Percentiles rank a stretch among this genome's conserved stretches.
Evolutionary conservation across 345 rosid genomes (phyloP).

Genomic region (Eucalyptus curtisii): DNA sequence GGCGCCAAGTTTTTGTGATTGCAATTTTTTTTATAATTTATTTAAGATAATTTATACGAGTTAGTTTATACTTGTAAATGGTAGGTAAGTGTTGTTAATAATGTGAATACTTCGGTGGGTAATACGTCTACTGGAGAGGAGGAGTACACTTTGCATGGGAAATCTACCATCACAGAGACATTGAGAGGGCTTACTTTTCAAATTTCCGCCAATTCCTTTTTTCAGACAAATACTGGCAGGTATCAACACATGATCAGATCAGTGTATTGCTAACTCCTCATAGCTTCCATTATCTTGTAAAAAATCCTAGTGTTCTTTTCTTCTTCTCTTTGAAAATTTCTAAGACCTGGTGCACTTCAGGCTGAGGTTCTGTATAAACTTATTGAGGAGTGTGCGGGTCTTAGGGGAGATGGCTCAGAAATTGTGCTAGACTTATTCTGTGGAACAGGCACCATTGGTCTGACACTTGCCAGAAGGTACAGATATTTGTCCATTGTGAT

Average conservation of each 20-base stretch:
- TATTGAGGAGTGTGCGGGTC: slow-evolving; percentile 72
- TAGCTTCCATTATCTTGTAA: not conserved
- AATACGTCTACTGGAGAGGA: slow-evolving; percentile 86
- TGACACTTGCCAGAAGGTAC: slow-evolving; percentile 80
- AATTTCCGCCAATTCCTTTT: slow-evolving; percentile 95
- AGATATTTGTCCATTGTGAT: not conserved
- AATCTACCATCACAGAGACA: slow-evolving; percentile 56
- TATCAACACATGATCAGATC: not conserved
- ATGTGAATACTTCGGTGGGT: slow-evolving; percentile 82
- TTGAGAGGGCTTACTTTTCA: slow-evolving; percentile 80
- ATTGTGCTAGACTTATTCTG: slow-evolving; percentile 88
- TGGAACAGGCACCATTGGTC: slow-evolving; percentile 94
- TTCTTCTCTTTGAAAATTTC: not conserved
- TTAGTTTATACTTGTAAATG: not conserved
- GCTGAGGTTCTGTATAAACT: slow-evolving; percentile 89
- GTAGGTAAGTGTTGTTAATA: slow-evolving; percentile 82
- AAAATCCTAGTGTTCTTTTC: not conserved
- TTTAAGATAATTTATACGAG: not conserved
- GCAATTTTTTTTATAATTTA: not conserved
- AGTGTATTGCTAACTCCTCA: not conserved
- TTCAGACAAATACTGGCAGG: slow-evolving; percentile 95
- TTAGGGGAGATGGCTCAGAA: slow-evolving; percentile 87
- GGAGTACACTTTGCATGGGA: slow-evolving; percentile 74
- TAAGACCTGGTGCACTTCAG: slow-evolving; percentile 18
- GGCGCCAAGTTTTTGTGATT: not conserved